Evolutionary conservation across 306 rosid genomes (phyloP).

Genomic region (Acacia crassicarpa): DNA sequence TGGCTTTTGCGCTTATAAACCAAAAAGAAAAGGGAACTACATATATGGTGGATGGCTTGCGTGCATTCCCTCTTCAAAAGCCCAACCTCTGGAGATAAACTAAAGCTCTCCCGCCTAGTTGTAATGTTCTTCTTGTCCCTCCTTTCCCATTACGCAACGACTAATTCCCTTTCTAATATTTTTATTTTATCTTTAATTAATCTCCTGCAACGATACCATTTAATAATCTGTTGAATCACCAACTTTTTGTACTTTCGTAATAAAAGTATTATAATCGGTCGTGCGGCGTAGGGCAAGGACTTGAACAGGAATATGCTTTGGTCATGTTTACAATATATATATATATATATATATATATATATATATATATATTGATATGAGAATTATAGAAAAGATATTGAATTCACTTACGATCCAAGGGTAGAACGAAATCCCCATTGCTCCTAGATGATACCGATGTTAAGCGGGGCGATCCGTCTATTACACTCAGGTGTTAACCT

Average conservation of each 20-base stretch:
- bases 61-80: conserved; percentile 32
- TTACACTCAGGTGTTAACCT: too few species aligned
- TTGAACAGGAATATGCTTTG: neutral
- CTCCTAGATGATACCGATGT: too few species aligned
- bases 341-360: too few species aligned
- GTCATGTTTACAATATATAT: neutral
- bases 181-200: neutral
- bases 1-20: too few species aligned
- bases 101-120: conserved; percentile 10
- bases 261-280: neutral
- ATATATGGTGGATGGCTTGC: conserved; percentile 36
- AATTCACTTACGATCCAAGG: too few species aligned
- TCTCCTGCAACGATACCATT: neutral
- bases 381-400: too few species aligned
- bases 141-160: neutral
- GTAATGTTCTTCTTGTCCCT: conserved; percentile 36
- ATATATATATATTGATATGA: too few species aligned
- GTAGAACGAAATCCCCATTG: too few species aligned
- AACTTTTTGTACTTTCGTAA: neutral
- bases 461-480: too few species aligned
- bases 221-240: neutral
- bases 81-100: conserved; percentile 29
- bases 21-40: neutral
- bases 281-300: neutral
- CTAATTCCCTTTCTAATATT: neutral